Evolutionary conservation across 1,284 basidiomycete species (phyloP).

Genomic region (Apiotrichum brassicae): DNA sequence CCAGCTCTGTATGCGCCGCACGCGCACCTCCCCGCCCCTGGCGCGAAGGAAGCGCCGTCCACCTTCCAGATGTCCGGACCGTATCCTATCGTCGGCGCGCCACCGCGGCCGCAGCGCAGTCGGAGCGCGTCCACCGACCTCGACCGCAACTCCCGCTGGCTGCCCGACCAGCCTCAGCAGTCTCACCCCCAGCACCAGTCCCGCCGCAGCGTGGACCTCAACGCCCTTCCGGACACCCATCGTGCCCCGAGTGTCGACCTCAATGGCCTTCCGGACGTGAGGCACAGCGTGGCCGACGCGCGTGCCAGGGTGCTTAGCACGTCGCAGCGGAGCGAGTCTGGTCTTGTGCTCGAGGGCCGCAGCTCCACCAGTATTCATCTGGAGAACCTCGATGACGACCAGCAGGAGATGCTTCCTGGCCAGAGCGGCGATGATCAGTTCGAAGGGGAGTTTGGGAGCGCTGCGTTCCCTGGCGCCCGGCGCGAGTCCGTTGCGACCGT

Average conservation of each 20-base stretch:
- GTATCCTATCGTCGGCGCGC: neutral
- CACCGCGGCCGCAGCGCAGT: too few relatives aligned
- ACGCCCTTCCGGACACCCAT: too few relatives aligned
- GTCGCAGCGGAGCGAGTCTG: neutral
- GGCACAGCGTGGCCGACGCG: neutral
- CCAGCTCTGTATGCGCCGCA: neutral
- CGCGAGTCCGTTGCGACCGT: neutral
- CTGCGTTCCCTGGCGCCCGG: neutral
- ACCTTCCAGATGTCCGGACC: constrained; percentile 1
- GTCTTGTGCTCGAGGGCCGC: neutral
- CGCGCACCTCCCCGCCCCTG: neutral
- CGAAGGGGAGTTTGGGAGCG: too few relatives aligned
- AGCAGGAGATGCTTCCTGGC: too few relatives aligned
- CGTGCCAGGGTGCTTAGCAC: neutral
- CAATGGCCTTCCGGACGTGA: neutral
- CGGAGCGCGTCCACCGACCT: neutral
- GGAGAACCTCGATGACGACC: too few relatives aligned
- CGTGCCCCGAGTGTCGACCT: neutral
- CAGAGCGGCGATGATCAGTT: too few relatives aligned
- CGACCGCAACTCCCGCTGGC: too few relatives aligned
- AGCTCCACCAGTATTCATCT: neutral
- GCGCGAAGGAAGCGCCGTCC: neutral
- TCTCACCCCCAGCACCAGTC: too few relatives aligned
- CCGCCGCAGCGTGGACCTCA: neutral
- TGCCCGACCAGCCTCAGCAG: too few relatives aligned